Evolutionary conservation across 2,329 filamentous ascomycete species (phyloP), one percentile per base, ranked within the genome.

Genomic region (Talaromyces marneffei): DNA sequence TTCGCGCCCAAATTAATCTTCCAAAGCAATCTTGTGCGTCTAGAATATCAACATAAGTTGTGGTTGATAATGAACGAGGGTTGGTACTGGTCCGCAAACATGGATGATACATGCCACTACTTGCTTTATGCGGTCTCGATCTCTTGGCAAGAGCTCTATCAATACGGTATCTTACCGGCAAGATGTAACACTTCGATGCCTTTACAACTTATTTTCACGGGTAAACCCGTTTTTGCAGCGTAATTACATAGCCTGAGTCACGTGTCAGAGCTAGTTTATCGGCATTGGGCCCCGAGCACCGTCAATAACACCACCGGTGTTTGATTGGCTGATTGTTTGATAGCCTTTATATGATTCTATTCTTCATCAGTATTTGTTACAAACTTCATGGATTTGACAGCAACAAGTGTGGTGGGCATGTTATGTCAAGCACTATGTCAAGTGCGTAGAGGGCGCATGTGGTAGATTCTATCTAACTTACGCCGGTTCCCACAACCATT

Each of bases 71-170:
- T 33, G 29, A 8, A 33, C 14, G 48, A 52, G 29, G 29, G n/a
- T 29, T 31, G 29, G 12, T 48, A 23, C 39, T 42, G 39, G 39
- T 46, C 44, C 23, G 44, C 44, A 48, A 48, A 4, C 48, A 52
- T 52, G 18, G 48, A 52, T 52, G 48, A 52, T 52, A 29, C n/a
- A 52, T 52, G 35, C 48, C 48, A 52, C n/a, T 18, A 23, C 46
- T 27, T 50, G 46, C 46, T 50, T 3, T 50, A 50, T 50, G 46
- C 27, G 46, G 29, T 52, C 48, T 35, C 29, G 29, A 23, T 33
- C n/a, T 31, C 48, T 52, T 52, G 48, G 48, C 48, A 52, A 12
- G 48, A 52, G 29, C 48, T 35, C 5, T 33, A 14, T 52, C 29
- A 35, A 20, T 52, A 52, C 48, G 27, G 29, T 52, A 52, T 33